Conservation (phyloP, 257 asterid species). For the Nicotiana tomentosiformis region DNA sequence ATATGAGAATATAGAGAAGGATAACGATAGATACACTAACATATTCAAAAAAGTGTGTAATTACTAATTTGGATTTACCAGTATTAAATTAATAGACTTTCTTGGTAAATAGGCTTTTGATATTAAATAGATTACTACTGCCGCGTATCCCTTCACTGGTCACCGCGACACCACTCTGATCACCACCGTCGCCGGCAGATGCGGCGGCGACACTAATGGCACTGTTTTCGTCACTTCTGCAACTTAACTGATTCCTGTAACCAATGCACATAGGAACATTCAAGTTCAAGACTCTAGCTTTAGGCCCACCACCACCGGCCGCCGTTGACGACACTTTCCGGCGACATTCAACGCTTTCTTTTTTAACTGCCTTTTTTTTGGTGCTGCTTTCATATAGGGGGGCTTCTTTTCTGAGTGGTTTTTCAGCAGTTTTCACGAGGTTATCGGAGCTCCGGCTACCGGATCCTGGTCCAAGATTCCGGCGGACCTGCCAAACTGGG, state of each 20-base stretch:
- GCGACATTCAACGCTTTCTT: constrained; percentile 28
- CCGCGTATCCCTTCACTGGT: constrained; percentile 69
- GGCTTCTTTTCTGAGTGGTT: constrained; percentile 21
- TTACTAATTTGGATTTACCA: background rate
- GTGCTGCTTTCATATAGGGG: background rate
- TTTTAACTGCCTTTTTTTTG: constrained; percentile 16
- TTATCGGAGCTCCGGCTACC: constrained; percentile 25
- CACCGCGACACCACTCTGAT: constrained; percentile 25
- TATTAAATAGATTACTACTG: constrained; percentile 42
- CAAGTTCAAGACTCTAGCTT: constrained; percentile 45
- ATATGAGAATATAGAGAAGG: background rate
- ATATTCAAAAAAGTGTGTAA: constrained; percentile 1
- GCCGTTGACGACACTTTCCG: constrained; percentile 34
- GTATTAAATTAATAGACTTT: constrained; percentile 45
- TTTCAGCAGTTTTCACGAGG: constrained; percentile 24
- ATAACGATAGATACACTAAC: background rate
- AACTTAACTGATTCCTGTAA: constrained; percentile 58
- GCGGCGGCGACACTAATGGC: background rate
- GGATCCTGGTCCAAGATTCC: constrained; percentile 15
- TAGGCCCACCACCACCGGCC: constrained; percentile 18
- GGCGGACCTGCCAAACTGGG: constrained; percentile 88
- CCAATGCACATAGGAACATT: constrained; percentile 89
- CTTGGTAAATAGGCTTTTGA: constrained; percentile 69
- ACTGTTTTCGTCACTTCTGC: constrained; percentile 41
- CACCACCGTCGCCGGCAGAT: constrained; percentile 7